Base-by-base conservation (phyloP, 257 asterid species). In the Leptodermis oblonga region DNA sequence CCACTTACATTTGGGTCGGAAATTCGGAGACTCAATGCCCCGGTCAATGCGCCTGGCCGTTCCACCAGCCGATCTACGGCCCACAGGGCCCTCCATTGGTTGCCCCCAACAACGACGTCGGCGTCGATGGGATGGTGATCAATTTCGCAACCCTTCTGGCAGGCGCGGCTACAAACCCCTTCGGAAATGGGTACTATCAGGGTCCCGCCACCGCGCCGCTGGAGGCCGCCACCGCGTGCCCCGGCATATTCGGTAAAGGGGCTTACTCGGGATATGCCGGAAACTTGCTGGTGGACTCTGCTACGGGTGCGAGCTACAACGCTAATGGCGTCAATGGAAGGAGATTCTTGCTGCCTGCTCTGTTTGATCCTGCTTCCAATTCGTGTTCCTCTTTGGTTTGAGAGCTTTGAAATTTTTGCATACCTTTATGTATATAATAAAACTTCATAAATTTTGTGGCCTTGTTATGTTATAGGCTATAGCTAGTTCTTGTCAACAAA, bases 11-110 rank as follows among this genome's bases (percentile, higher is more conserved):
- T 15, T 81, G 82, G 85, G 76, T 77, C 11, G 80, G 82, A 1
- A 79, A 82, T 65, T 70, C 86, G 9, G 84, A 59, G 39, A 68
- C 69, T 1, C 86, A 79, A 67, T 82, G 86, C 67, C 86, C 84
- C 4, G 86, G 86, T 39, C 71, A 72, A 20, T 78, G 82, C 46
- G 86, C 83, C 20, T 82, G 86, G 86, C 83, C 86, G 5, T 81
- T 81, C 41, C 77, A 76, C 31, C 74, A 78, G 45, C 86, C 83
- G 1, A 41, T 62, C 18, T 65, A 66, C 8, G 83, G 86, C 2
- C 86, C 86, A 23, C 86, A 82, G 53, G 45, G 30, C 26, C 74
- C 81, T 55, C 76, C 79, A 13, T 60, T 82, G 37, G 75, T 82
- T 23, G 76, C 83, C 0, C 86, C 86, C 8, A 81, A 81, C 36